Base-by-base conservation (phyloP, 1,139 yeast species). In the Pneumocystis canis region DNA sequence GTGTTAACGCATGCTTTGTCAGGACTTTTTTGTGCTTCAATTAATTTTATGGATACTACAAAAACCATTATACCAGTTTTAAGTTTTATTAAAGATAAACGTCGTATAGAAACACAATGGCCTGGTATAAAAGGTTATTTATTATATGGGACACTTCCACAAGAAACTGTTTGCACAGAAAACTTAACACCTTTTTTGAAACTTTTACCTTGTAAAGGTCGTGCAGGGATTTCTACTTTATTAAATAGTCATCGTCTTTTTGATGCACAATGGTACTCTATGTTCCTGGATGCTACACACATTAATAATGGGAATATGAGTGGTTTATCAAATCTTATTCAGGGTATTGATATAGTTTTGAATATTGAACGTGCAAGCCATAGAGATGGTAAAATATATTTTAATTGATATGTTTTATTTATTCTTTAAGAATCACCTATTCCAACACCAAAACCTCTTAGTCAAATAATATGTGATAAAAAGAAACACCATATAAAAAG, bases 151-250 rank as follows among this genome's bases (percentile, higher is more conserved):
- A 87, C 96, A 0, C 79, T 94, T 61, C 97, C 99, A 0, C 83
- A 92, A 66, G 99, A 94, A 71, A 96, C 97, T 0, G 85, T 94
- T 18, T 94, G 99, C 75, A 94, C 99, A 0, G 99, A 94, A 73
- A 94, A 94, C 73, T 79, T 94, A 71, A 90, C 99, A 0, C 98
- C 98, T 0, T 89, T 92, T 70, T 74, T 94, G 66, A 90, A 89
- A 71, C 77, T 94, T 65, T 78, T 94, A 40, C 98, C 98, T 2
- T 87, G 97, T 9, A 84, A 89, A 72, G 97, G 97, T 1, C 86
- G 86, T 71, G 85, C 95, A 0, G 99, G 99, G 1, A 77, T 92
- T 57, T 82, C 96, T 0, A 82, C 95, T 0, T 76, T 92, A 62
- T 77, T 94, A 58, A 95, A 90, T 69, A 97, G 98, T n/a, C 97